Percentiles rank a stretch among this genome's conserved stretches.
phyloP scores from a whole-genome alignment of 2,329 filamentous ascomycete species.

The Talaromyces pinophilus region DNA sequence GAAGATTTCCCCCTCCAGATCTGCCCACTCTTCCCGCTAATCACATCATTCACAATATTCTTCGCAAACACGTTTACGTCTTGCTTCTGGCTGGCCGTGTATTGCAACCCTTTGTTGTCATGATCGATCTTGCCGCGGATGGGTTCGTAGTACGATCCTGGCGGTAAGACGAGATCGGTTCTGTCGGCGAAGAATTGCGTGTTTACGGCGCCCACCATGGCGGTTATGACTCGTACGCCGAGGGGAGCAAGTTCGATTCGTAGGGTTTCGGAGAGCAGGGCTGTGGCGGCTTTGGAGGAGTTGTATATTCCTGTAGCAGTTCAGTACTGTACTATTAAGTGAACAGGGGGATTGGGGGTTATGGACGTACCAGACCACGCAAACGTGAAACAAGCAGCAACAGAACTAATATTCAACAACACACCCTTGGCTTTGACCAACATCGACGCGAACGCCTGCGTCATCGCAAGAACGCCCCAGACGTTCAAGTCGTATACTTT shows the following conservation, averaged over 20 bases:
- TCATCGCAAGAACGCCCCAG: slow-evolving; percentile 34
- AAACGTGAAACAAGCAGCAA: slow-evolving; percentile 27
- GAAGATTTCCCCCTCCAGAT: slow-evolving; percentile 7
- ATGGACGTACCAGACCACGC: slow-evolving; percentile 33
- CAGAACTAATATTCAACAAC: slow-evolving; percentile 44
- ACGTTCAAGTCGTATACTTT: slow-evolving; percentile 39
- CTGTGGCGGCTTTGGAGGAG: slow-evolving; percentile 28
- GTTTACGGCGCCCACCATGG: slow-evolving; percentile 7
- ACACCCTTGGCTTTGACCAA: slow-evolving; percentile 31
- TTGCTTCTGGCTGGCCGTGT: neutral
- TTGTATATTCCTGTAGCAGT: slow-evolving; percentile 28
- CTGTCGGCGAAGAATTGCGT: slow-evolving; percentile 7
- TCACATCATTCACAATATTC: slow-evolving; percentile 3
- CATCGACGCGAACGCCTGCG: slow-evolving; percentile 38
- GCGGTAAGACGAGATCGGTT: neutral
- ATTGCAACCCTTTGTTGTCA: neutral
- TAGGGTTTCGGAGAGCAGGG: slow-evolving; percentile 28
- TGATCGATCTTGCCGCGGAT: neutral
- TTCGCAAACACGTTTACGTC: neutral
- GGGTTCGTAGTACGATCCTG: neutral
- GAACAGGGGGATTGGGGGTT: neutral
- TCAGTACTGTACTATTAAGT: neutral
- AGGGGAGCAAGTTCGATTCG: slow-evolving; percentile 35
- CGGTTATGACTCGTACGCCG: slow-evolving; percentile 12
- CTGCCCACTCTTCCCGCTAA: neutral